Evolutionary conservation across 2,329 filamentous ascomycete species (phyloP).

Genomic region (Xylariaceae sp.): DNA sequence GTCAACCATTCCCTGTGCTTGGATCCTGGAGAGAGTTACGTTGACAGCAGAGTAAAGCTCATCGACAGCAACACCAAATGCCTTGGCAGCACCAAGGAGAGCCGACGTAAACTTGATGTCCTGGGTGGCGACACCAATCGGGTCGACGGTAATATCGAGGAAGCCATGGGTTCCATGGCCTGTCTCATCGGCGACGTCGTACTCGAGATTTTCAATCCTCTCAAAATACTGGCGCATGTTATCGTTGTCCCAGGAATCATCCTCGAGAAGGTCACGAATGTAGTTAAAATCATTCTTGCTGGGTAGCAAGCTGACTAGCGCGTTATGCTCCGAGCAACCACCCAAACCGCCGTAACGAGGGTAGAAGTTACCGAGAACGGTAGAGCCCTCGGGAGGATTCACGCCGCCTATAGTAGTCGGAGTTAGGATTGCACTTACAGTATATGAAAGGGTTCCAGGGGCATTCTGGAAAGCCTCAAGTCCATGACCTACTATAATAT

Average conservation of each 20-base stretch:
- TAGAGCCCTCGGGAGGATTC: constrained; percentile 47
- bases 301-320: constrained; percentile 35
- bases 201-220: constrained; percentile 26
- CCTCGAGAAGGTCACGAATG: constrained; percentile 34
- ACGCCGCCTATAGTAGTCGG: constrained; percentile 33
- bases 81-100: constrained; percentile 18
- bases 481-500: constrained; percentile 38
- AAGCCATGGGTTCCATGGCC: constrained; percentile 27
- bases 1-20: constrained; percentile 4
- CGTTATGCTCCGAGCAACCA: constrained; percentile 29
- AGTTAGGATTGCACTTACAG: constrained; percentile 1
- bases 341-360: constrained; percentile 48
- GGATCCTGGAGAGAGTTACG: constrained; percentile 23
- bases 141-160: constrained; percentile 19
- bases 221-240: constrained; percentile 27
- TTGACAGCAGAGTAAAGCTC: constrained; percentile 34
- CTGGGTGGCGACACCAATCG: constrained; percentile 16
- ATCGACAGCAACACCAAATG: constrained; percentile 29
- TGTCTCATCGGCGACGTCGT: constrained; percentile 34
- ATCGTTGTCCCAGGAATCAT: constrained; percentile 22
- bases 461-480: too few species aligned
- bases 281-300: constrained; percentile 39
- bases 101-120: constrained; percentile 21
- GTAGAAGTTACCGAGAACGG: constrained; percentile 50
- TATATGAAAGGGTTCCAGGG: not conserved